These are phyloP conservation scores for Aplosporella prunicola DNA, from an alignment of 2,329 filamentous ascomycete species.

Conservation along the genomic window DNA sequence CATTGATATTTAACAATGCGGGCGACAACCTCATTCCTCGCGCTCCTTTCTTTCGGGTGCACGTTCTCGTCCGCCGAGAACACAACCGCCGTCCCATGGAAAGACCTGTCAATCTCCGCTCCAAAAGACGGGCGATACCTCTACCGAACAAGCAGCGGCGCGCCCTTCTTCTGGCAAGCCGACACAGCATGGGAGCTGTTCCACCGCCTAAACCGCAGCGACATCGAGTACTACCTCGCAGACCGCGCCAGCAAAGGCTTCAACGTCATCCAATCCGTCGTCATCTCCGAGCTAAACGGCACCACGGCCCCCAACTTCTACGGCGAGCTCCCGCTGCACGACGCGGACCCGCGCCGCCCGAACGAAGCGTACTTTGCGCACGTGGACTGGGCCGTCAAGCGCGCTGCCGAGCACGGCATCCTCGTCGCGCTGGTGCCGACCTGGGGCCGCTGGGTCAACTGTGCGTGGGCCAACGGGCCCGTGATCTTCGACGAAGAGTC, in stretches of 20 bases:
- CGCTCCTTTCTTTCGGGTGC: not conserved
- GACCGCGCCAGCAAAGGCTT: constrained; percentile 3
- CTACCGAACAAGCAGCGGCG: not conserved
- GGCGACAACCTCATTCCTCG: not conserved
- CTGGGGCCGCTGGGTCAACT: constrained; percentile 4
- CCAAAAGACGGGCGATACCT: not conserved
- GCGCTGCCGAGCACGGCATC: constrained; percentile 2
- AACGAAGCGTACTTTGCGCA: not conserved
- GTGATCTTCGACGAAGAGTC: constrained; percentile 1
- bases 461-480: not conserved
- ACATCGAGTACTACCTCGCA: constrained; percentile 1
- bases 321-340: not conserved
- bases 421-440: constrained; percentile 2
- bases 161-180: constrained; percentile 2
- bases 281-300: constrained; percentile 1
- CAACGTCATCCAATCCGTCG: constrained; percentile 3
- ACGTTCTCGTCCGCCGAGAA: not conserved
- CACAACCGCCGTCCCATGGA: not conserved
- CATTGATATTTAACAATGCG: too few species aligned
- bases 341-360: not conserved
- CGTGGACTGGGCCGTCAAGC: constrained; percentile 2
- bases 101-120: constrained; percentile 1
- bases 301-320: constrained; percentile 4
- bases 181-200: constrained; percentile 6
- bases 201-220: constrained; percentile 4